Conservation (phyloP, 192 early-diverging fungal species). For the Phycomyces blakesleeanus region DNA sequence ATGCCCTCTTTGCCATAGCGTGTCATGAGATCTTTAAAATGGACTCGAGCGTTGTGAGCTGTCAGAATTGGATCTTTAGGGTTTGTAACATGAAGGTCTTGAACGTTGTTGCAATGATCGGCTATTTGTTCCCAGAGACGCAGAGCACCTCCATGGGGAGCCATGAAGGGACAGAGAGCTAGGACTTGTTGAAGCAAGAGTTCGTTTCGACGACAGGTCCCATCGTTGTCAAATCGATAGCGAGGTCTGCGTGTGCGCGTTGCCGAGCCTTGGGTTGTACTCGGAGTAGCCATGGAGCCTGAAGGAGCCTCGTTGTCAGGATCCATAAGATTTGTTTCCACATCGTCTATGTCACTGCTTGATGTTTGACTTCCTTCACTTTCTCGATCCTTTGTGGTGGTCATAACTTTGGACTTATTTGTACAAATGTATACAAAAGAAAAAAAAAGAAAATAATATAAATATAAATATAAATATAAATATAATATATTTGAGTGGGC, state of each 20-base stretch:
- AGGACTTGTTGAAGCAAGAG: not conserved
- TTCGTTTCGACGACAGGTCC: not conserved
- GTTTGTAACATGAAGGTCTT: not conserved
- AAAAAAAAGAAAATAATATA: no score
- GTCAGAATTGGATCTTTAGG: not conserved
- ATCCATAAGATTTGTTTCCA: not conserved
- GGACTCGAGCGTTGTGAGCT: conserved; percentile 1
- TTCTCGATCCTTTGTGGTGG: not conserved
- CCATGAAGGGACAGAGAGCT: not conserved
- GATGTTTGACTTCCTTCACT: not conserved
- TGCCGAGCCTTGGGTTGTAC: not conserved
- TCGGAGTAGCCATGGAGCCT: not conserved
- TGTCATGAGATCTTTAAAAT: not conserved
- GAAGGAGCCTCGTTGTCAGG: not conserved
- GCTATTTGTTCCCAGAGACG: not conserved
- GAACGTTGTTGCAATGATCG: not conserved
- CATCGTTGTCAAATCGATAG: not conserved
- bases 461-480: no score
- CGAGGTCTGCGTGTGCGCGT: not conserved
- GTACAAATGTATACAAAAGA: no score
- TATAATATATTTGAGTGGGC: no score
- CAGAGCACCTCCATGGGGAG: not conserved
- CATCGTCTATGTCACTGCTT: not conserved
- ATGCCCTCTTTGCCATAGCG: not conserved
- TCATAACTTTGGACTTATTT: not conserved